Conservation (phyloP, 768 basidiomycete species). For the Panaeolus papilionaceus region DNA sequence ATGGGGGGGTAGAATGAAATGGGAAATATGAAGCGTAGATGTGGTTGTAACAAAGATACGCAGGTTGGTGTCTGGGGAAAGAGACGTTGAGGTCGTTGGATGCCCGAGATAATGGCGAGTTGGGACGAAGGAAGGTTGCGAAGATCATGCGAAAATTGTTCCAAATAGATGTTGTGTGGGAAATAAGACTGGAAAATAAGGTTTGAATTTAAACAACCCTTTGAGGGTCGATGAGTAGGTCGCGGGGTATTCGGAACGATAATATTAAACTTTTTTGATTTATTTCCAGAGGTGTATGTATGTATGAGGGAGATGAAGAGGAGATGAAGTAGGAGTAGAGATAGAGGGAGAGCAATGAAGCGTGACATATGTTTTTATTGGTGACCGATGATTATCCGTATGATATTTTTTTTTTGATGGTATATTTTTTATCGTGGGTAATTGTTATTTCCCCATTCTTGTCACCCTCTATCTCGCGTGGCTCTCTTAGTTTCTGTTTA, state of each 20-base stretch:
- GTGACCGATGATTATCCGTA: slow-evolving; percentile 30
- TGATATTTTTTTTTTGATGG: slow-evolving; percentile 47
- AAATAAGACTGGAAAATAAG: slow-evolving; percentile 4
- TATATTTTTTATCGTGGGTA: slow-evolving; percentile 52
- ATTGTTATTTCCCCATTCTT: slow-evolving; percentile 42
- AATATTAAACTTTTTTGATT: not conserved
- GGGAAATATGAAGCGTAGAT: too few relatives aligned
- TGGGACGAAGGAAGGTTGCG: not conserved
- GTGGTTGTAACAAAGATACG: not conserved
- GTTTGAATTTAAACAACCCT: slow-evolving; percentile 4
- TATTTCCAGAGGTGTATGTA: too few relatives aligned
- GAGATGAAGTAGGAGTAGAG: not conserved
- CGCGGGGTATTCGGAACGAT: slow-evolving; percentile 11
- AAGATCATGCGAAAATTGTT: not conserved
- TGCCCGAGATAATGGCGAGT: slow-evolving; percentile 8
- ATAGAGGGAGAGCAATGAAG: slow-evolving; percentile 15
- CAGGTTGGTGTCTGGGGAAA: too few relatives aligned
- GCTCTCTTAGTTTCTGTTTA: slow-evolving; percentile 39
- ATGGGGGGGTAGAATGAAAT: too few relatives aligned
- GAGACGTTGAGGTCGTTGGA: not conserved
- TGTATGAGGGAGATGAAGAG: too few relatives aligned
- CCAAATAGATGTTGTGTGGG: not conserved
- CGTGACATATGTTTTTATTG: slow-evolving; percentile 14
- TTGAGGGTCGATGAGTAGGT: not conserved
- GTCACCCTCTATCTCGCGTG: slow-evolving; percentile 50